Evolutionary conservation across 352 stramenopile genomes (phyloP).

Genomic region (Phytopythium mirpurense): DNA sequence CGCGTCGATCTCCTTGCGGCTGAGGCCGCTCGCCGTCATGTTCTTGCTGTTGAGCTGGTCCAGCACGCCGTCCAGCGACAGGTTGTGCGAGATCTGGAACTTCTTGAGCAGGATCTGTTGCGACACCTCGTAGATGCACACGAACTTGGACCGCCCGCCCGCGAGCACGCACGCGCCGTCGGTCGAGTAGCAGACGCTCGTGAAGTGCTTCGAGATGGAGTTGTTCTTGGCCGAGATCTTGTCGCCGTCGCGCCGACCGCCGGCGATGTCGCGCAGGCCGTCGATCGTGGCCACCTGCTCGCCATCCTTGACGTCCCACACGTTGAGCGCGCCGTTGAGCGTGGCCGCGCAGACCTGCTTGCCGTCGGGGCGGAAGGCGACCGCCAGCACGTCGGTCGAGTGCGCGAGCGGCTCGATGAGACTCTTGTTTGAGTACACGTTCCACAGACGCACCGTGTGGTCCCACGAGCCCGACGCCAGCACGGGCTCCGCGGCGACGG

Average conservation of each 20-base stretch:
- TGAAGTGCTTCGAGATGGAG: conserved; percentile 96
- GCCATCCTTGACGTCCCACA: conserved; percentile 98
- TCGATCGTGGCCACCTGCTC: conserved; percentile 95
- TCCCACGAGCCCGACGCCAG: conserved; percentile 98
- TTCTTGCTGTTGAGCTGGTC: conserved; percentile 94
- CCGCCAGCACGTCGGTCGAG: conserved; percentile 94
- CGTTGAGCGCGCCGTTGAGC: conserved; percentile 94
- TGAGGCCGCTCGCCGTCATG: conserved; percentile 70
- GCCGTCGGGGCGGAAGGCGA: conserved; percentile 96
- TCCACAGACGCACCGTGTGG: conserved; percentile 98
- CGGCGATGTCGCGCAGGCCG: conserved; percentile 94
- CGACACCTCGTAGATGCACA: conserved; percentile 98
- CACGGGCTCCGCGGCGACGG: conserved; percentile 68
- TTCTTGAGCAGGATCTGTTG: conserved; percentile 97
- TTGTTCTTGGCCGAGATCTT: conserved; percentile 87
- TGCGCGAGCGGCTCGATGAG: conserved; percentile 96
- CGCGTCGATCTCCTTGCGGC: conserved; percentile 66
- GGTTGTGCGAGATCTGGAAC: conserved; percentile 99
- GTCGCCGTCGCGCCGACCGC: conserved; percentile 84
- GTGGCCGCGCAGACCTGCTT: conserved; percentile 95
- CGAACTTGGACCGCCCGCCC: conserved; percentile 97
- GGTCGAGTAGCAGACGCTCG: conserved; percentile 97
- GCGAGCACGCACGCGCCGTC: conserved; percentile 97
- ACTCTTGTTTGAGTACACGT: conserved; percentile 96
- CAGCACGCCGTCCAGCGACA: conserved; percentile 94